A percentile compares a stretch with the other conserved stretches of the same genome.
Conservation (phyloP, 768 basidiomycete species). For the Trametes maxima region DNA sequence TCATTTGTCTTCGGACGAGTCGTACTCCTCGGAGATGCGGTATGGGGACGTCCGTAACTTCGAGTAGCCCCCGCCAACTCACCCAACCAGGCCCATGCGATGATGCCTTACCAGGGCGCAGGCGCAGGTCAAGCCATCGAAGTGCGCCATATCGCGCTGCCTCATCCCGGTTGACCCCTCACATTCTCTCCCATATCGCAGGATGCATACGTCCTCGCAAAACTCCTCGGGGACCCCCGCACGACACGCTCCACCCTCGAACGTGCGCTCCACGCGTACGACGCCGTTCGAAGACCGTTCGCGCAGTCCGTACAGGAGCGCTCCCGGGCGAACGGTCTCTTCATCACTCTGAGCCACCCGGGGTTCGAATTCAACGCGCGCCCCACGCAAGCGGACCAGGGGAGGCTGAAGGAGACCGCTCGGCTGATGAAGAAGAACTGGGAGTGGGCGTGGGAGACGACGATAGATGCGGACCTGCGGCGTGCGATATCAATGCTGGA, state of each 20-base stretch:
- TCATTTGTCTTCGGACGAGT: constrained; percentile 57
- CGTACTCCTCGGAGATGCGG: constrained; percentile 47
- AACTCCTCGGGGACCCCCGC: constrained; percentile 46
- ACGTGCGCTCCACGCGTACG: constrained; percentile 34
- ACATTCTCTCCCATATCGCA: constrained; percentile 7
- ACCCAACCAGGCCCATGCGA: constrained; percentile 36
- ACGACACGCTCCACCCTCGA: constrained; percentile 26
- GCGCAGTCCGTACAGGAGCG: constrained; percentile 28
- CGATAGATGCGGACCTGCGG: constrained; percentile 43
- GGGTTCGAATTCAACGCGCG: constrained; percentile 21
- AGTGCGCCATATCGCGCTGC: constrained; percentile 29
- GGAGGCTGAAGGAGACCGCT: constrained; percentile 44
- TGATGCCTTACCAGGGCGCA: constrained; percentile 46
- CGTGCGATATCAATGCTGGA: constrained; percentile 39
- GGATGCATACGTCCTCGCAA: constrained; percentile 42
- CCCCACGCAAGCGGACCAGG: constrained; percentile 14
- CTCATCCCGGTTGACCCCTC: background rate
- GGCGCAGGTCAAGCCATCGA: constrained; percentile 50
- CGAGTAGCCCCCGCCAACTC: background rate
- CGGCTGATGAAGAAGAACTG: constrained; percentile 50
- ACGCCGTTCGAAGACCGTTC: constrained; percentile 35
- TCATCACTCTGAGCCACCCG: constrained; percentile 32
- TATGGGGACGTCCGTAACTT: constrained; percentile 14
- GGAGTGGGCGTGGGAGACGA: constrained; percentile 65
- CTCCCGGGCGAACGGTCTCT: constrained; percentile 33